Percentiles rank a stretch among this genome's conserved stretches.
phyloP scores from a whole-genome alignment of 176 grass and related monocot genomes.

The Juncus effusus region DNA sequence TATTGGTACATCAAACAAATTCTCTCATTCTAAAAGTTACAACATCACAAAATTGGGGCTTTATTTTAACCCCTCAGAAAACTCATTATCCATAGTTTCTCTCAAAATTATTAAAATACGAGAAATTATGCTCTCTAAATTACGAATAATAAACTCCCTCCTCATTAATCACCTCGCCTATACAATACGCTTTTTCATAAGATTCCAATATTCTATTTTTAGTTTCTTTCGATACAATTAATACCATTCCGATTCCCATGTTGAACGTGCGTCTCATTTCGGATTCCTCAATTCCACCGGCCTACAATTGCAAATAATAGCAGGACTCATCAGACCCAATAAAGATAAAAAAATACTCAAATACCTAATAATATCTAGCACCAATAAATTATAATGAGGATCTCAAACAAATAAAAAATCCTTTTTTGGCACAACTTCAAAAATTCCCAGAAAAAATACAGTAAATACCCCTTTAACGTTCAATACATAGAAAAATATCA shows the following conservation, averaged over 20 bases:
- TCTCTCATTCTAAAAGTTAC: neutral
- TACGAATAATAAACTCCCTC: conserved; percentile 56
- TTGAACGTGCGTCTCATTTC: conserved; percentile 96
- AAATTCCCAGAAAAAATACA: no score
- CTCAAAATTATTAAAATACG: neutral
- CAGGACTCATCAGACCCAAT: neutral
- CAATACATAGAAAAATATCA: no score
- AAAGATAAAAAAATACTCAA: neutral
- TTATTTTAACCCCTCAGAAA: neutral
- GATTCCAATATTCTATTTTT: conserved; percentile 44
- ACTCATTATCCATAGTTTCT: conserved; percentile 12
- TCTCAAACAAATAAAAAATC: no score
- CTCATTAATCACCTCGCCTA: conserved; percentile 73
- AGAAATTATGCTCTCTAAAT: conserved; percentile 6
- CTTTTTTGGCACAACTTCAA: no score
- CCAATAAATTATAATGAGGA: no score
- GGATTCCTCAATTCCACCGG: conserved; percentile 64
- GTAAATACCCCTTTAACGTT: no score
- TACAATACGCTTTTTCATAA: conserved; percentile 37
- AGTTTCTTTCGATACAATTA: conserved; percentile 53
- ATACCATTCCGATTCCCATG: conserved; percentile 91
- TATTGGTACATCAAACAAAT: no score
- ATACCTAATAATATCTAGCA: neutral
- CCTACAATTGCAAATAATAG: conserved; percentile 30
- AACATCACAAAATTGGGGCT: conserved; percentile 27